A percentile compares a stretch with the other conserved stretches of the same genome.
Evolutionary conservation across 2,329 filamentous ascomycete genomes (phyloP).

Genomic region (Metarhizium robertsii): DNA sequence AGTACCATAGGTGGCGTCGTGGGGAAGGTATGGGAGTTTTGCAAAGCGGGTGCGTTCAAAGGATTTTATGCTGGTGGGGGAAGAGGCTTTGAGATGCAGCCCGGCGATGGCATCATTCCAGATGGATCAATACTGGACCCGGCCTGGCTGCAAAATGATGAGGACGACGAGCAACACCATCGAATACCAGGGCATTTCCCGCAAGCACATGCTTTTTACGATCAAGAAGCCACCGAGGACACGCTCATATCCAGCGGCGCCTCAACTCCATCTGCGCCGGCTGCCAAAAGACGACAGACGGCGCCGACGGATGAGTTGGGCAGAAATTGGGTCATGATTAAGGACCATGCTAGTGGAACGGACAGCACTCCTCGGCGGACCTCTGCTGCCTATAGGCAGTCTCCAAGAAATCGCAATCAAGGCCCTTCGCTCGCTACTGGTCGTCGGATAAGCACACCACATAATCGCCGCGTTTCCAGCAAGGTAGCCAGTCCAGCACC

Average conservation of each 20-base stretch:
- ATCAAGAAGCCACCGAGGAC: conserved; percentile 14
- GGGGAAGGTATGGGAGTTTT: conserved; percentile 79
- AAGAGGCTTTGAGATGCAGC: conserved; percentile 51
- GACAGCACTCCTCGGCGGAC: conserved; percentile 15
- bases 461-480: conserved; percentile 19
- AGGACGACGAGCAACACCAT: conserved; percentile 15
- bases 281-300: conserved; percentile 47
- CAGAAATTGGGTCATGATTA: conserved; percentile 64
- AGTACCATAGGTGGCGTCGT: conserved; percentile 57
- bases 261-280: conserved; percentile 35
- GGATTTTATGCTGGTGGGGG: conserved; percentile 86
- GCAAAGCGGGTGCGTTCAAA: conserved; percentile 61
- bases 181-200: conserved; percentile 22
- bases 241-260: conserved; percentile 19
- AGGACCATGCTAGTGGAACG: conserved; percentile 22
- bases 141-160: conserved; percentile 3
- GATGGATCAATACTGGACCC: conserved; percentile 7
- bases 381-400: conserved; percentile 11
- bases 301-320: conserved; percentile 45
- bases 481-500: conserved; percentile 13
- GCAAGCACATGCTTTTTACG: conserved; percentile 16
- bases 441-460: conserved; percentile 34
- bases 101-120: conserved; percentile 16
- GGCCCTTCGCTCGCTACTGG: conserved; percentile 22
- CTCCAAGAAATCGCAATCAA: conserved; percentile 22